Evolutionary conservation across 2,329 filamentous ascomycete genomes (phyloP).

Genomic region (Fusarium newnesense): DNA sequence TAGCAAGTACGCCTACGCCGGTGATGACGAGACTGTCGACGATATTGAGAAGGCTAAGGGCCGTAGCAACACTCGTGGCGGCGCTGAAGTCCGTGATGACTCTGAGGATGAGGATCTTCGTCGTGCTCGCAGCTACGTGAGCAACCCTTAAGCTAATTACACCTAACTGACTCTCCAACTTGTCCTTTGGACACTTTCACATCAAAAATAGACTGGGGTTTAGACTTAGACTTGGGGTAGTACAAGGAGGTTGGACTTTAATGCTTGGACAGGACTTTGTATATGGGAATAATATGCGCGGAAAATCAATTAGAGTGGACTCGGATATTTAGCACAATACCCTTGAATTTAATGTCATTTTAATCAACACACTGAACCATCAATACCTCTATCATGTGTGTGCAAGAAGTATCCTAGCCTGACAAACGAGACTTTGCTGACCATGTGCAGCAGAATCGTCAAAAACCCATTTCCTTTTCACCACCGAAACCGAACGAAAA

Average conservation of each 20-base stretch:
- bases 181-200: background rate
- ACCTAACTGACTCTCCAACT: background rate
- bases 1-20: constrained; percentile 79
- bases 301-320: constrained; percentile 13
- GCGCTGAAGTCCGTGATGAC: constrained; percentile 45
- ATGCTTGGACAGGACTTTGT: constrained; percentile 21
- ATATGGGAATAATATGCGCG: constrained; percentile 15
- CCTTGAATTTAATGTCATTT: constrained; percentile 29
- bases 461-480: constrained; percentile 7
- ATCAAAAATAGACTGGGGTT: constrained; percentile 10
- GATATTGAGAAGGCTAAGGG: constrained; percentile 53
- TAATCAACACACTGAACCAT: background rate
- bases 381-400: constrained; percentile 9
- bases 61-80: constrained; percentile 30
- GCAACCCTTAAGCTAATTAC: constrained; percentile 52
- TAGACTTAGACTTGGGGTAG: constrained; percentile 12
- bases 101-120: constrained; percentile 53
- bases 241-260: constrained; percentile 1
- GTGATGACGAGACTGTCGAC: constrained; percentile 56
- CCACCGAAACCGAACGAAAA: background rate
- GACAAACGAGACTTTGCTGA: background rate
- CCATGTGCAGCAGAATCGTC: constrained; percentile 16
- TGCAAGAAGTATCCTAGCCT: constrained; percentile 10
- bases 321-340: constrained; percentile 41
- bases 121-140: constrained; percentile 58